phyloP scores from a whole-genome alignment of 2,329 filamentous ascomycete species.

The Colletotrichum sp. region DNA sequence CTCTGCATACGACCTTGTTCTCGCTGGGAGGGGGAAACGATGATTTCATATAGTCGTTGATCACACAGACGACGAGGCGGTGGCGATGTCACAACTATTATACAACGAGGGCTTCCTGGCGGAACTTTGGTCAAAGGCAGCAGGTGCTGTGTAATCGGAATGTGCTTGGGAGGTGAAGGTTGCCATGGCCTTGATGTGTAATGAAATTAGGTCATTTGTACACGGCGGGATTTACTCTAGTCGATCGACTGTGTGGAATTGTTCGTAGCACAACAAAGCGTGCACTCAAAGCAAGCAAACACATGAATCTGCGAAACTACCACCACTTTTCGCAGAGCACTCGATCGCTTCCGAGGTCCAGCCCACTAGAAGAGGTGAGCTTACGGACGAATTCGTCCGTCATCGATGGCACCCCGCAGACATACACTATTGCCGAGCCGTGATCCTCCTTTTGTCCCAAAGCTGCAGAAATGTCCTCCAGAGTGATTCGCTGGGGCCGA shows the following conservation, averaged over 20 bases:
- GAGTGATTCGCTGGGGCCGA: slow-evolving; percentile 44
- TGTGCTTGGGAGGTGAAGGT: not conserved
- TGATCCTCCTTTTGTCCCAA: slow-evolving; percentile 37
- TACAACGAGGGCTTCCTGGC: not conserved
- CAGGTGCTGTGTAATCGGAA: not conserved
- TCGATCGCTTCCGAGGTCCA: slow-evolving; percentile 29
- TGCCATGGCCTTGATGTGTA: not conserved
- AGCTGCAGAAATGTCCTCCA: slow-evolving; percentile 45
- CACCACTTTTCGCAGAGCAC: slow-evolving; percentile 45
- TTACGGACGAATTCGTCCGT: slow-evolving; percentile 68
- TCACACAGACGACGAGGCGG: not conserved
- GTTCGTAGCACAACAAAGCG: not conserved
- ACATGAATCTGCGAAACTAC: slow-evolving; percentile 24
- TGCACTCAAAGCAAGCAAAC: not conserved
- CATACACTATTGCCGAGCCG: slow-evolving; percentile 60
- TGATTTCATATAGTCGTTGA: not conserved
- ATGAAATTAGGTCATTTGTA: not conserved
- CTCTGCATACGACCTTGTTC: not conserved
- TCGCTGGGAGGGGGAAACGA: not conserved
- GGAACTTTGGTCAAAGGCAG: not conserved
- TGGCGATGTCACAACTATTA: not conserved
- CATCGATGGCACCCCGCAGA: slow-evolving; percentile 73
- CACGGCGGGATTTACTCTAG: not conserved
- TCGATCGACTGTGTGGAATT: not conserved
- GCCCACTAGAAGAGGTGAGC: slow-evolving; percentile 35